Evolutionary conservation across 139 green algal species (phyloP).

Genomic region (Auxenochlorella pyrenoidosa): DNA sequence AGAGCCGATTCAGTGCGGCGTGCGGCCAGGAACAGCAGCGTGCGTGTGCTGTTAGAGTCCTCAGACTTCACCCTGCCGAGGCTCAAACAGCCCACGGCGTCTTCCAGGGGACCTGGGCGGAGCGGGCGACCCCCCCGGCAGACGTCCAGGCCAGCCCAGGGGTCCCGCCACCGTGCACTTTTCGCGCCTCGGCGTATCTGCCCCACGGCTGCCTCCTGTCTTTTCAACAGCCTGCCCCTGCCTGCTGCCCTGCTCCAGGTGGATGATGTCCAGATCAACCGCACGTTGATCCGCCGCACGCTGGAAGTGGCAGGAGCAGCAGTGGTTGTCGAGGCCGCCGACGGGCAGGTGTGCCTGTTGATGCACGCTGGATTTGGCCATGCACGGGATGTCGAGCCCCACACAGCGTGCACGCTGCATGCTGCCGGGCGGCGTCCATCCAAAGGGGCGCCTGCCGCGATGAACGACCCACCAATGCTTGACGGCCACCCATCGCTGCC

Average conservation of each 20-base stretch:
- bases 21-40: no score
- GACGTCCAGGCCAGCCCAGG: background rate
- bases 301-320: background rate
- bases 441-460: no score
- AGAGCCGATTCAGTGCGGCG: no score
- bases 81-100: background rate
- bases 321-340: background rate
- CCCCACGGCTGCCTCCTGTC: no score
- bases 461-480: no score
- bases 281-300: background rate
- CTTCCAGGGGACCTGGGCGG: background rate
- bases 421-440: no score
- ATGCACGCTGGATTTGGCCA: no score
- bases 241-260: background rate
- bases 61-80: background rate
- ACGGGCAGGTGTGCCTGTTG: background rate
- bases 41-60: no score
- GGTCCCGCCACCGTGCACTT: background rate
- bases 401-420: no score
- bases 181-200: background rate
- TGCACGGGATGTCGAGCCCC: no score
- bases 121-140: no score
- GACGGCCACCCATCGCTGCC: no score
- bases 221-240: background rate
- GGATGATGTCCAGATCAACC: conserved; percentile 11